Conservation (phyloP, 805 yeast species). For the Lachancea dasiensis region DNA sequence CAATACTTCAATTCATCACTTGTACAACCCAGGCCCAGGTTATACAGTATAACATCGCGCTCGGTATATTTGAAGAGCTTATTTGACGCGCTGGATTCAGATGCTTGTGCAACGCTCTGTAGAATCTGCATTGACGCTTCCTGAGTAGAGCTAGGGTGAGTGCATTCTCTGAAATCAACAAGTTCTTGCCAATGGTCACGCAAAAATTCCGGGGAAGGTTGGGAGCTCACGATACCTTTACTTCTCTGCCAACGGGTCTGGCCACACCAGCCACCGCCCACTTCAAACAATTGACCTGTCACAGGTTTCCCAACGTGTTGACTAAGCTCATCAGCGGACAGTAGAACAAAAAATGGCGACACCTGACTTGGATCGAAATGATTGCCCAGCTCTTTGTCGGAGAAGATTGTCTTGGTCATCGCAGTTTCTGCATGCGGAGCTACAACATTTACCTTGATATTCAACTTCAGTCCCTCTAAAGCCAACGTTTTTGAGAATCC, state of each 20-base stretch:
- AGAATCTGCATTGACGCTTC: conserved; percentile 80
- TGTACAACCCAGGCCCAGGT: conserved; percentile 82
- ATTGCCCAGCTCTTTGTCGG: conserved; percentile 64
- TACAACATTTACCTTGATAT: conserved; percentile 71
- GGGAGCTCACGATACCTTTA: conserved; percentile 65
- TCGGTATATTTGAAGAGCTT: conserved; percentile 51
- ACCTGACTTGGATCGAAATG: conserved; percentile 82
- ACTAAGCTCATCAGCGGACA: conserved; percentile 69
- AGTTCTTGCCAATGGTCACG: conserved; percentile 61
- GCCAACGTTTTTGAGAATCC: conserved; percentile 85
- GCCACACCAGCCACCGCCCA: conserved; percentile 96
- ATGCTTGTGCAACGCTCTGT: conserved; percentile 47
- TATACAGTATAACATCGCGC: conserved; percentile 75
- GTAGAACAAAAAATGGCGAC: conserved; percentile 79
- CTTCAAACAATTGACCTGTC: conserved; percentile 81
- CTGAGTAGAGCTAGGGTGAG: conserved; percentile 47
- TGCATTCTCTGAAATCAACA: conserved; percentile 52
- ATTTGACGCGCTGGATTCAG: conserved; percentile 36
- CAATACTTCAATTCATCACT: conserved; percentile 70
- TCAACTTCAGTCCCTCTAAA: conserved; percentile 76
- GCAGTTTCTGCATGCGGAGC: conserved; percentile 99
- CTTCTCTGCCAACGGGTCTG: conserved; percentile 93
- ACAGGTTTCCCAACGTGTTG: conserved; percentile 32
- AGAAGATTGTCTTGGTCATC: conserved; percentile 87
- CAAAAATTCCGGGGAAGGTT: conserved; percentile 59